Conservation (phyloP, 768 basidiomycete species). For the Boletellus ananas region DNA sequence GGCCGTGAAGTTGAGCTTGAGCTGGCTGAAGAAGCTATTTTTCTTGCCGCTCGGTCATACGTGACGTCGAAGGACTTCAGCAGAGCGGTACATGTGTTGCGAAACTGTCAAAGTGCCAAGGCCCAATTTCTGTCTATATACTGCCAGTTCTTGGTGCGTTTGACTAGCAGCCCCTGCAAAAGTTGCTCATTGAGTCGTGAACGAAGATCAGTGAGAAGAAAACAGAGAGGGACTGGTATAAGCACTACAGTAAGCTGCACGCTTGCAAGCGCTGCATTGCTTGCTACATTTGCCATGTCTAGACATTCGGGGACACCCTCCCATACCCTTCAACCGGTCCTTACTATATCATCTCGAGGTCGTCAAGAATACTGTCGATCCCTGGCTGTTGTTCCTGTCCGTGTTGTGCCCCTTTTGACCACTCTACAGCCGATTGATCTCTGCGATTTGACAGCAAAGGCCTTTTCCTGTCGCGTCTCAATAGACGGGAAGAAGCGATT, state of each 20-base stretch:
- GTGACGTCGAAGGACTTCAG: slow-evolving; percentile 76
- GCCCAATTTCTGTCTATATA: slow-evolving; percentile 77
- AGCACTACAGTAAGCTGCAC: slow-evolving; percentile 58
- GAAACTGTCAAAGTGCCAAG: slow-evolving; percentile 63
- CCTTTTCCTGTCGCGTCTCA: slow-evolving; percentile 74
- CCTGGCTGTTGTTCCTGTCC: slow-evolving; percentile 83
- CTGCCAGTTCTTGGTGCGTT: slow-evolving; percentile 78
- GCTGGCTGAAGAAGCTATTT: slow-evolving; percentile 64
- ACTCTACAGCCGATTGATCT: background rate
- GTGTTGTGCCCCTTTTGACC: background rate
- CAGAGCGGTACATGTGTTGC: slow-evolving; percentile 64
- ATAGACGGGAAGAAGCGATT: slow-evolving; percentile 81
- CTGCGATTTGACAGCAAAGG: slow-evolving; percentile 57
- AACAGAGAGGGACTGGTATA: slow-evolving; percentile 82
- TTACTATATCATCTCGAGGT: slow-evolving; percentile 56
- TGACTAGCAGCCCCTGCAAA: background rate
- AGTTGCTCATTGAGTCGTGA: slow-evolving; percentile 1
- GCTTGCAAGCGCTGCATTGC: background rate
- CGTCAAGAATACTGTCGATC: slow-evolving; percentile 60
- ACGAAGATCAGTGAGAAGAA: slow-evolving; percentile 77
- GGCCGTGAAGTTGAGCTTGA: slow-evolving; percentile 47
- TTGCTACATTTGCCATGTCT: slow-evolving; percentile 4
- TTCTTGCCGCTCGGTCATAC: slow-evolving; percentile 67
- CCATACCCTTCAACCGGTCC: slow-evolving; percentile 58
- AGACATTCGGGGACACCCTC: slow-evolving; percentile 71